Evolutionary conservation across 148 eudicot species (phyloP).

Genomic region (Fagopyrum esculentum): DNA sequence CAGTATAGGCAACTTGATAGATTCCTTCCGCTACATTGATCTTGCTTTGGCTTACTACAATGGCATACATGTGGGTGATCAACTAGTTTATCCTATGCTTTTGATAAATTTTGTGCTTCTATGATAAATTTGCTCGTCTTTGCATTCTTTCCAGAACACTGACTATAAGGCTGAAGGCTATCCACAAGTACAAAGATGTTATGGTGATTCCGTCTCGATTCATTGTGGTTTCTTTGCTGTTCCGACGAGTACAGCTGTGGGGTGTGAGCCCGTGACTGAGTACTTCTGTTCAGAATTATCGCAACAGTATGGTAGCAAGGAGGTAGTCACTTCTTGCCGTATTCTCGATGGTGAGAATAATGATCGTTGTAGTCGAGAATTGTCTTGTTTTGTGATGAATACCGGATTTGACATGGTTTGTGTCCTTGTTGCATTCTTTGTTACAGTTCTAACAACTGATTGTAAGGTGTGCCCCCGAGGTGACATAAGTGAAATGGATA

Average conservation of each 20-base stretch:
- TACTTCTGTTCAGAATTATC: neutral
- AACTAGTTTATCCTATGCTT: neutral
- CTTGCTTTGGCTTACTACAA: conserved; percentile 1
- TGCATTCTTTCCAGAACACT: neutral
- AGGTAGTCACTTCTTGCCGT: neutral
- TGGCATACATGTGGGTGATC: neutral
- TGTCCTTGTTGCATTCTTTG: no score
- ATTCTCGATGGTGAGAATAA: neutral
- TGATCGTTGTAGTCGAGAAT: no score
- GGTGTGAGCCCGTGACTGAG: neutral
- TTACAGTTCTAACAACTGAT: no score
- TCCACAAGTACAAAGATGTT: neutral
- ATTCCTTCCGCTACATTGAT: neutral
- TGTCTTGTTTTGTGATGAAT: no score
- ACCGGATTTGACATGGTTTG: no score
- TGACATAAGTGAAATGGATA: no score
- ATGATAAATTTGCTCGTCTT: neutral
- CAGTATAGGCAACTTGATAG: no score
- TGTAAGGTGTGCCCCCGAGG: no score
- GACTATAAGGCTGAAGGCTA: neutral
- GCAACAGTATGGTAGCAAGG: neutral
- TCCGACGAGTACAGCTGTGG: neutral
- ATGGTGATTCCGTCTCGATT: neutral
- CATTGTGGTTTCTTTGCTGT: neutral
- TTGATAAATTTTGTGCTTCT: neutral